These are phyloP conservation scores for Penicillium fuscoglaucum DNA, from an alignment of 2,329 filamentous ascomycete genomes.

Conservation along the genomic window DNA sequence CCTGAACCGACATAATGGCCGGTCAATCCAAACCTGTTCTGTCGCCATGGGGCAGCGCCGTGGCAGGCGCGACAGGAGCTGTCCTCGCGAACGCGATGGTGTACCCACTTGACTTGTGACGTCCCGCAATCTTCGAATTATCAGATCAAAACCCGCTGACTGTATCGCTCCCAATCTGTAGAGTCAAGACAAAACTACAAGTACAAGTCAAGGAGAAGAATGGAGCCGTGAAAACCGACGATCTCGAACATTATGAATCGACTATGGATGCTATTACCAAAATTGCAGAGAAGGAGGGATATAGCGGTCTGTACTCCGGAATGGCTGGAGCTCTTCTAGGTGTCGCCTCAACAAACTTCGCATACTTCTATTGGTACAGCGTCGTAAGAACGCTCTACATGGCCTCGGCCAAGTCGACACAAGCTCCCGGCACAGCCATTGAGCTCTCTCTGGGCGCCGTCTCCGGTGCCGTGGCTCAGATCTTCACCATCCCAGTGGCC, in stretches of 20 bases:
- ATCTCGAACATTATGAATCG: conserved; percentile 74
- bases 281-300: conserved; percentile 77
- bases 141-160: conserved; percentile 17
- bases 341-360: conserved; percentile 96
- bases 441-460: conserved; percentile 84
- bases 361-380: conserved; percentile 99
- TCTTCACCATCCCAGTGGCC: conserved; percentile 94
- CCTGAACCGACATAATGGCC: conserved; percentile 45
- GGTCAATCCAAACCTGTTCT: conserved; percentile 67
- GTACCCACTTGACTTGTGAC: conserved; percentile 95
- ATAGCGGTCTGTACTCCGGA: conserved; percentile 81
- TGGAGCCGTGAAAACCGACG: conserved; percentile 45
- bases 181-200: conserved; percentile 93
- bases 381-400: conserved; percentile 80
- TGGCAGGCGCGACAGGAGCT: conserved; percentile 88
- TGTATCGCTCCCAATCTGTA: conserved; percentile 41
- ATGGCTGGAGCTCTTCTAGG: conserved; percentile 84
- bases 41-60: conserved; percentile 88
- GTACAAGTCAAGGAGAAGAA: conserved; percentile 77
- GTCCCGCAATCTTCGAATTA: conserved; percentile 16
- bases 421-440: conserved; percentile 71
- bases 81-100: conserved; percentile 93
- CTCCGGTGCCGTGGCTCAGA: conserved; percentile 85
- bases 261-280: conserved; percentile 85
- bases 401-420: conserved; percentile 56